These are phyloP conservation scores for Vigna reflexopilosa DNA, from an alignment of 306 rosid genomes.

Conservation along the genomic window DNA sequence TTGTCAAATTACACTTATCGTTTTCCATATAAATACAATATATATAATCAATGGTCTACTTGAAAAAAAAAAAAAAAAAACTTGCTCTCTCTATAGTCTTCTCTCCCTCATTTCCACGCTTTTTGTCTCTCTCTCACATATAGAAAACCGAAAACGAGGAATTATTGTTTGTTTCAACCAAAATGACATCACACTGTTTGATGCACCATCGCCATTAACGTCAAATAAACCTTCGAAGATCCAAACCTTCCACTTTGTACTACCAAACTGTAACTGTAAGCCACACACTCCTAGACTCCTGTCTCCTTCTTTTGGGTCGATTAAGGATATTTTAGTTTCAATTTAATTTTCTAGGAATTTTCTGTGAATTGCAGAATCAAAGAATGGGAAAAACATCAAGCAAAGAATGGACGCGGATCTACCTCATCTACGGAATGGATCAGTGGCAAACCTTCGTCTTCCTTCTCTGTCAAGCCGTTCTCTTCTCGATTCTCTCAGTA, in stretches of 20 bases:
- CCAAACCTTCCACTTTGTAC: not conserved
- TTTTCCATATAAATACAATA: not conserved
- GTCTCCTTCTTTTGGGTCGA: not conserved
- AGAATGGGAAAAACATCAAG: constrained; percentile 21
- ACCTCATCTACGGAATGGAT: constrained; percentile 29
- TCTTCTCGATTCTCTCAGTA: not conserved
- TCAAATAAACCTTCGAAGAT: not conserved
- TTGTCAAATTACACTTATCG: too few species aligned
- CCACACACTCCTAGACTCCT: not conserved
- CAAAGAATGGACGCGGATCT: constrained; percentile 25
- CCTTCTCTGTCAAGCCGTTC: constrained; percentile 24
- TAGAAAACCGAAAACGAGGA: not conserved
- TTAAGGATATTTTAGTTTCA: not conserved
- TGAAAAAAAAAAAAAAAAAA: not conserved
- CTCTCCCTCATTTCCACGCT: not conserved
- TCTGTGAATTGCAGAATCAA: not conserved
- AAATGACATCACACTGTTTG: not conserved
- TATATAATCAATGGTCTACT: not conserved
- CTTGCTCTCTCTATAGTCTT: not conserved
- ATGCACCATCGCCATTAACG: not conserved
- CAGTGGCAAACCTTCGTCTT: constrained; percentile 23
- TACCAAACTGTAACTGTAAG: not conserved
- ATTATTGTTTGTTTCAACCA: not conserved
- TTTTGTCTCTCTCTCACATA: not conserved
- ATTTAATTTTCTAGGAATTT: not conserved